Evolutionary conservation across 2,329 filamentous ascomycete genomes (phyloP), one percentile per base, ranked within the genome.

Genomic region (Drechmeria coniospora): DNA sequence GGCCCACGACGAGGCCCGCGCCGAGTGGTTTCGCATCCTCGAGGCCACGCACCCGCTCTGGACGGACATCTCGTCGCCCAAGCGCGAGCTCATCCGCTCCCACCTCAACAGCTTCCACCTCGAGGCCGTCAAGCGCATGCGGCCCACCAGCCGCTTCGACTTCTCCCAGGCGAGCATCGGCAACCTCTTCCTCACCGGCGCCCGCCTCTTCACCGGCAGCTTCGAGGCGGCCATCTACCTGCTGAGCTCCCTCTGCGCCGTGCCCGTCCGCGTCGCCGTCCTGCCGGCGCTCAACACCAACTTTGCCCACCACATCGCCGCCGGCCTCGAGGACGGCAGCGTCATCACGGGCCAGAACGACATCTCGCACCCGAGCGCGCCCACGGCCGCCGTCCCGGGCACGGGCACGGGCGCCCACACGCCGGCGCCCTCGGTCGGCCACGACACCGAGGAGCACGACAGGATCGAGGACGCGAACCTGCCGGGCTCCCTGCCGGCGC

Each of bases 211-310:
- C 55, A 84, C 82, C 1, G 87, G 87, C 18, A 87, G 79, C 32
- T 87, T 95, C 38, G 90, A 95, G 50, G 80, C 79, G 6, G 82
- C 83, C 23, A 90, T 95, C 36, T 93, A 93, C 47, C 68, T 95
- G 2, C 66, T 95, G 4, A 79, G 79, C 27, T 79, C 77, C 40
- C 81, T 94, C 37, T 92, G 86, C 45, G 73, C 72, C n/a, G 79
- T 95, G 1, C 79, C 83, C 0, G 65, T 71, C 8, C 65, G 74
- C 28, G 73, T 90, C 5, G 67, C 74, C 0, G 83, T 94, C 1
- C 71, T 95, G 11, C 90, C 87, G 0, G 83, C 81, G 4, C 81
- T 95, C 41, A 92, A 93, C 59, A 84, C 79, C 36, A 95, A 93
- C 50, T 94, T 94, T 57, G 82, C 82, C 0, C 81, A 92, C 44